phyloP scores from a whole-genome alignment of 495 filamentous ascomycete genomes.

The Hypoxylon lenormandii region DNA sequence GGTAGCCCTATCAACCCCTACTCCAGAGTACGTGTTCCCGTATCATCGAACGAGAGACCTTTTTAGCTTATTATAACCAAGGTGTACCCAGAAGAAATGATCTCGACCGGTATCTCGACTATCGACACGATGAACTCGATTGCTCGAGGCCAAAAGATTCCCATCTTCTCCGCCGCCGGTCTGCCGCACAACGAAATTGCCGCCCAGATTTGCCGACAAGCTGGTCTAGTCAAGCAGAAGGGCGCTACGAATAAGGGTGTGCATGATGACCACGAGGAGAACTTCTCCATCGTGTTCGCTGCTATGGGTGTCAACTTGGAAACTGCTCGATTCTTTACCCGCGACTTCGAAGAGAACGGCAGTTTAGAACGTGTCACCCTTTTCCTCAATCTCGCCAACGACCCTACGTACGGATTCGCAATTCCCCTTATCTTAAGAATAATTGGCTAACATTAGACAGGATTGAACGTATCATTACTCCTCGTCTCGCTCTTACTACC shows the following conservation, averaged over 20 bases:
- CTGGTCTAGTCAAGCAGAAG: constrained; percentile 85
- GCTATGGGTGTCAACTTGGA: constrained; percentile 99
- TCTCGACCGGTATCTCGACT: constrained; percentile 98
- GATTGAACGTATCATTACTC: constrained; percentile 99
- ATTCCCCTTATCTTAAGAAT: not conserved
- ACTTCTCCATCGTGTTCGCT: constrained; percentile 99
- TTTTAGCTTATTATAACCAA: constrained; percentile 52
- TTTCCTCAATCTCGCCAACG: constrained; percentile 98
- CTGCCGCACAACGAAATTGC: constrained; percentile 99
- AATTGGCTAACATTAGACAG: constrained; percentile 61
- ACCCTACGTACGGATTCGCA: constrained; percentile 82
- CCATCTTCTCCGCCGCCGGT: constrained; percentile 98
- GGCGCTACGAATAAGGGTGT: constrained; percentile 85
- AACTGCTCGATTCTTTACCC: constrained; percentile 96
- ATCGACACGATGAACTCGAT: constrained; percentile 99
- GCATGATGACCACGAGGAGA: constrained; percentile 97
- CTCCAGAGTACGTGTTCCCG: constrained; percentile 74
- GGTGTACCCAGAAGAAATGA: constrained; percentile 99
- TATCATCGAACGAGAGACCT: not conserved
- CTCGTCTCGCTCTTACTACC: constrained; percentile 96
- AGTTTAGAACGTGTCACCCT: constrained; percentile 96
- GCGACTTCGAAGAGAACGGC: constrained; percentile 99
- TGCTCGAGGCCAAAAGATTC: constrained; percentile 99
- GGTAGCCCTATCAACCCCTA: constrained; percentile 99
- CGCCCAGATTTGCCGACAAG: constrained; percentile 96